Conservation (phyloP, 306 rosid genomes). For the Acacia crassicarpa region DNA sequence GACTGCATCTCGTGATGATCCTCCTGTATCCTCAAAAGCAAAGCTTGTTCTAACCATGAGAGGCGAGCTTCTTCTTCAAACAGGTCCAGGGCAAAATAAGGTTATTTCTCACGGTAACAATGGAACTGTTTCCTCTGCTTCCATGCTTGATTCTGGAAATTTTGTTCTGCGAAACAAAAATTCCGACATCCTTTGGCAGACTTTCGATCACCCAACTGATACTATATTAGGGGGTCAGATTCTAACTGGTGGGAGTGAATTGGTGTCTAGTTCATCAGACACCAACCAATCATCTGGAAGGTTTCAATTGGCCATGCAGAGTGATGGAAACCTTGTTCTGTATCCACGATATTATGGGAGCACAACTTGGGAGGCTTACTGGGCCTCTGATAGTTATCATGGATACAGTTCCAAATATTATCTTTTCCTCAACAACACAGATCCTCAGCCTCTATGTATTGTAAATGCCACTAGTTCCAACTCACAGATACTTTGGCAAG, state of each 20-base stretch:
- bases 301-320: conserved; percentile 28
- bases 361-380: conserved; percentile 6
- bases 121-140: conserved; percentile 35
- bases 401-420: not conserved
- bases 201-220: not conserved
- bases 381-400: not conserved
- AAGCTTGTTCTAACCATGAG: conserved; percentile 17
- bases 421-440: conserved; percentile 21
- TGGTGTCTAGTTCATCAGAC: conserved; percentile 27
- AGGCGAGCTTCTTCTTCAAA: conserved; percentile 20
- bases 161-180: conserved; percentile 4
- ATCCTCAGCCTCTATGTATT: not conserved
- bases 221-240: conserved; percentile 35
- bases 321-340: conserved; percentile 33
- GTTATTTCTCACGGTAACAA: not conserved
- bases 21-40: conserved; percentile 25
- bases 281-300: conserved; percentile 20
- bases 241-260: not conserved
- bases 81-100: not conserved
- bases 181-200: not conserved
- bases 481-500: not conserved
- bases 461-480: not conserved
- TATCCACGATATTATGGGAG: conserved; percentile 10
- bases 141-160: conserved; percentile 42
- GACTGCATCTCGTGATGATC: conserved; percentile 37